Percentiles rank a stretch among this genome's conserved stretches.
phyloP scores from a whole-genome alignment of 352 stramenopile species.

The Pythium scleroteichum region DNA sequence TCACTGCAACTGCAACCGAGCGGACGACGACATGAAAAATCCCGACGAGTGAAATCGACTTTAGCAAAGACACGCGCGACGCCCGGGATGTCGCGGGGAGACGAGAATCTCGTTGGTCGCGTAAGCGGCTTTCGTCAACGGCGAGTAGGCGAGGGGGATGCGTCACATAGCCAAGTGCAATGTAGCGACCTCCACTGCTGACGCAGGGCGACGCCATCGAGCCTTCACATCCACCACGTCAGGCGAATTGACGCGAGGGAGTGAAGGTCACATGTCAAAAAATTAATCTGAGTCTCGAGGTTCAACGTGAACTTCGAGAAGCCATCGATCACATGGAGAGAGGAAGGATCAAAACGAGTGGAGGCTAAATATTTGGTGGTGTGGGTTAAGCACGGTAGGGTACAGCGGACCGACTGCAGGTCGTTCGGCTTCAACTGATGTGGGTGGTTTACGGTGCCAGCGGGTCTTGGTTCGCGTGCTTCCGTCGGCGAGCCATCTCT shows the following conservation, averaged over 20 bases:
- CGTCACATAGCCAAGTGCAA: constrained; percentile 5
- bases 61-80: constrained; percentile 3
- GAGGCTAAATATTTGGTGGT: constrained; percentile 2
- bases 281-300: constrained; percentile 8
- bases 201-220: constrained; percentile 13
- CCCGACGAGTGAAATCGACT: neutral
- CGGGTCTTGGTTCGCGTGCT: neutral
- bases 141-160: constrained; percentile 7
- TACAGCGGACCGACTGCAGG: neutral
- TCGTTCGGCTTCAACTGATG: too few relatives aligned
- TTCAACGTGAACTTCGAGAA: constrained; percentile 13
- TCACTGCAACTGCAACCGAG: constrained; percentile 14
- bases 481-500: constrained; percentile 46
- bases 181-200: constrained; percentile 6
- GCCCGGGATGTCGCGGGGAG: too few relatives aligned
- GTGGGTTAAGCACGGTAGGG: neutral
- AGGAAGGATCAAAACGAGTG: neutral
- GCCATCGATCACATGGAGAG: too few relatives aligned
- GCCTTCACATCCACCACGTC: constrained; percentile 3
- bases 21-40: constrained; percentile 9
- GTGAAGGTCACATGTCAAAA: constrained; percentile 9
- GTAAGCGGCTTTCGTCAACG: constrained; percentile 19
- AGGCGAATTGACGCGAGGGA: constrained; percentile 9
- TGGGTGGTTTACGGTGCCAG: constrained; percentile 1
- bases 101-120: constrained; percentile 8